phyloP scores from a whole-genome alignment of 495 filamentous ascomycete species.

The Parathielavia hyrcaniae region DNA sequence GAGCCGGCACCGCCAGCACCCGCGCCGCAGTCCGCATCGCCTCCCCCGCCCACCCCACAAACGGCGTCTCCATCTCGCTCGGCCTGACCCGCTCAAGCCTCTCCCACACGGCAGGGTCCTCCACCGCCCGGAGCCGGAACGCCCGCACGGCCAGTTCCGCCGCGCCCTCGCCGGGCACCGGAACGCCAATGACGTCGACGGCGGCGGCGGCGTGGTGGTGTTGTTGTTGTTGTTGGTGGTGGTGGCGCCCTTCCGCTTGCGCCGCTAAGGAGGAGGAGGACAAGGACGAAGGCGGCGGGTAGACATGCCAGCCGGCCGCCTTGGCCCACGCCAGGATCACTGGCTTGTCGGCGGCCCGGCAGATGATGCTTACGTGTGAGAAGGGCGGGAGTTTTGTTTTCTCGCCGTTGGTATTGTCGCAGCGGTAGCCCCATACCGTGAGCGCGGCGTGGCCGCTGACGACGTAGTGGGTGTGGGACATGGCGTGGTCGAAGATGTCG shows the following conservation, averaged over 20 bases:
- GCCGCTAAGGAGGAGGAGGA: not conserved
- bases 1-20: slow-evolving; percentile 8
- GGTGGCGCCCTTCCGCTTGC: not conserved
- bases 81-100: not conserved
- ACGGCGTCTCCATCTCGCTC: not conserved
- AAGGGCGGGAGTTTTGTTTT: slow-evolving; percentile 5
- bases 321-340: slow-evolving; percentile 32
- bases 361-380: slow-evolving; percentile 29
- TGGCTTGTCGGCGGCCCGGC: slow-evolving; percentile 24
- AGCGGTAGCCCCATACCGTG: slow-evolving; percentile 30
- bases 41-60: slow-evolving; percentile 6
- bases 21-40: slow-evolving; percentile 3
- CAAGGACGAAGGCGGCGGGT: not conserved
- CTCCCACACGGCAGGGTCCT: not conserved
- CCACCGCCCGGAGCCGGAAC: not conserved
- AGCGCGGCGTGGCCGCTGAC: slow-evolving; percentile 38
- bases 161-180: not conserved
- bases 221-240: no score
- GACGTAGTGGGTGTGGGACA: slow-evolving; percentile 37
- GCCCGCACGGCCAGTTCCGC: not conserved
- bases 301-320: slow-evolving; percentile 11
- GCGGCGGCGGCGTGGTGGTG: no score
- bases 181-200: not conserved
- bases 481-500: slow-evolving; percentile 26
- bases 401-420: not conserved